Evolutionary conservation across 345 rosid species (phyloP), one percentile per base, ranked within the genome.

Genomic region (Cardamine occulta): DNA sequence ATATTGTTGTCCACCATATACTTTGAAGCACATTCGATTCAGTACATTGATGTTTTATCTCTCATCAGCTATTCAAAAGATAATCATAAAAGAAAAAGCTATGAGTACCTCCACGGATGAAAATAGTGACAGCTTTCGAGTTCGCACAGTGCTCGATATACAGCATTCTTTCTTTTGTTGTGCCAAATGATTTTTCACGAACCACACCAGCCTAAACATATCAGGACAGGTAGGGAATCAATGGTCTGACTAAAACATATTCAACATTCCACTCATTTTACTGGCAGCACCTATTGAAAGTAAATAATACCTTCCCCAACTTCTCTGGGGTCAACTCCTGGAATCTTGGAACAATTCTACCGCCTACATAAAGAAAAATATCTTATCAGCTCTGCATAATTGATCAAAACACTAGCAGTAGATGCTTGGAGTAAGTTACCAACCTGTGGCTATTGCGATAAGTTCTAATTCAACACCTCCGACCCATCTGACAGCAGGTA

Each of bases 401-500:
- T 51, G 45, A 34, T 19, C 2, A 3, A 47, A 61, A 17, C 45
- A 68, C 21, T 34, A 61, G n/a, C 29, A 35, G 31, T 62, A 59
- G 4, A 44, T 42, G 65, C 18, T 62, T 49, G 37, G 37, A 9
- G 40, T 49, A 44, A 24, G 2, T n/a, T n/a, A 82, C 75, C 56
- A 52, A 89, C 98, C 98, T 74, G 99, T 95, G 66, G 99, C 99
- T 72, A 92, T 95, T 42, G 99, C 99, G 66, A 95, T 95, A 54
- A 92, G 94, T 82, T 95, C 99, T 79, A 95, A 78, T 80, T 95
- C 99, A 57, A 95, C 99, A 74, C 99, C 98, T 69, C 99, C 99
- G 32, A 95, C 99, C 99, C 99, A 95, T 73, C 99, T 88, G 31
- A 95, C 98, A 45, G 99, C 99, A 74, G 99, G 99, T 78, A 95